Percentiles rank a stretch among this genome's conserved stretches.
Conservation (phyloP, 2,329 filamentous ascomycete species). For the Calycina marina region DNA sequence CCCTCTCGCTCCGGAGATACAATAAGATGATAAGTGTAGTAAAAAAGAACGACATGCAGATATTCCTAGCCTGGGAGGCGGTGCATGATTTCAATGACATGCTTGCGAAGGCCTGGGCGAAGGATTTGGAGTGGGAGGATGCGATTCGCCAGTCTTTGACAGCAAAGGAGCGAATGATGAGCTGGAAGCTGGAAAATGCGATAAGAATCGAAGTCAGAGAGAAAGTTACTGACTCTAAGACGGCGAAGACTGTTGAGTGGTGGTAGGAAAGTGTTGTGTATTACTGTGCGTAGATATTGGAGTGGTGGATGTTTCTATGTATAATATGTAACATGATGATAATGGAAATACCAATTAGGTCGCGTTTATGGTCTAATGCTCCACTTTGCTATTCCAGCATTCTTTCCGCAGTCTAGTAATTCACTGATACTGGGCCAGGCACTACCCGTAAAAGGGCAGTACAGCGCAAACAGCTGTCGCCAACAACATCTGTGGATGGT, state of each 20-base stretch:
- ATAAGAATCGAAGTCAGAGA: neutral
- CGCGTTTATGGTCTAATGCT: too few species aligned
- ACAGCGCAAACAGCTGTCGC: too few species aligned
- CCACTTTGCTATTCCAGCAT: too few species aligned
- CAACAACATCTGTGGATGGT: too few species aligned
- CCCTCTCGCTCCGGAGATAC: too few species aligned
- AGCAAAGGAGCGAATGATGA: neutral
- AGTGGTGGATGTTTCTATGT: neutral
- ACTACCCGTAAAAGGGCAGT: too few species aligned
- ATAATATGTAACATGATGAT: neutral
- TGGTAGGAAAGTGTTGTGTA: neutral
- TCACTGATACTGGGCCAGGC: too few species aligned
- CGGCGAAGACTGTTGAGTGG: neutral
- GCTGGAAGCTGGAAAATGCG: constrained; percentile 1
- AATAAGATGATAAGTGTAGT: too few species aligned
- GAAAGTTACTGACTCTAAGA: neutral
- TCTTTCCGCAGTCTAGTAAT: too few species aligned
- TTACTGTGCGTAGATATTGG: neutral
- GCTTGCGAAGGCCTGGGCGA: constrained; percentile 3
- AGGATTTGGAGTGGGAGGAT: constrained; percentile 5
- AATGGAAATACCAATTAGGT: too few species aligned
- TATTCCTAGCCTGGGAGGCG: constrained; percentile 4
- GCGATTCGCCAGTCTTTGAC: neutral
- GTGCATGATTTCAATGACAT: constrained; percentile 2
- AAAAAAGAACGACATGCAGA: neutral